A percentile compares a stretch with the other conserved stretches of the same genome.
Conservation (phyloP, 331 rosid species). For the Saraca asoca region DNA sequence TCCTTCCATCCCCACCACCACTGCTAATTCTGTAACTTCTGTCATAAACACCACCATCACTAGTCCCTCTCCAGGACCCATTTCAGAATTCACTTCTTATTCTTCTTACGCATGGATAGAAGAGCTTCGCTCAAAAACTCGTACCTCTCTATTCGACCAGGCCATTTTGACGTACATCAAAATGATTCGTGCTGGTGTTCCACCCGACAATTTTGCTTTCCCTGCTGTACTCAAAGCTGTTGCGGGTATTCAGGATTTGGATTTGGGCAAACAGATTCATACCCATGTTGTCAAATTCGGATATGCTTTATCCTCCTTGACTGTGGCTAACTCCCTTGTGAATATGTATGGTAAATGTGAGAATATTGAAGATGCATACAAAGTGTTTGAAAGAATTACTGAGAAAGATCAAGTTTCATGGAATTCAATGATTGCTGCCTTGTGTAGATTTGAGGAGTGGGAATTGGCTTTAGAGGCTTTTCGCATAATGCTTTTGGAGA, state of each 20-base stretch:
- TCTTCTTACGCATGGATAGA: constrained; percentile 61
- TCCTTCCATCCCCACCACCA: neutral
- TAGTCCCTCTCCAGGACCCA: constrained; percentile 23
- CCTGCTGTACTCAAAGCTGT: constrained; percentile 77
- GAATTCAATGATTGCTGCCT: constrained; percentile 69
- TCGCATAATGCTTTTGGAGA: constrained; percentile 55
- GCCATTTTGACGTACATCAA: constrained; percentile 63
- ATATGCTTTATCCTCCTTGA: constrained; percentile 39
- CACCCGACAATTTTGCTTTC: constrained; percentile 78
- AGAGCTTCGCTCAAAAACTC: constrained; percentile 57
- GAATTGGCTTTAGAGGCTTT: constrained; percentile 59
- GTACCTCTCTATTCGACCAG: constrained; percentile 51
- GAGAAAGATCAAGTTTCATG: constrained; percentile 74
- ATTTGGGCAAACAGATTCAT: constrained; percentile 64
- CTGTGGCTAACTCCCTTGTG: constrained; percentile 70
- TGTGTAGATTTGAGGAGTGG: constrained; percentile 72
- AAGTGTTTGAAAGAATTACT: constrained; percentile 58
- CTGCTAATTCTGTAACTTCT: neutral
- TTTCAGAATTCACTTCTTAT: constrained; percentile 21
- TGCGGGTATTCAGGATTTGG: constrained; percentile 56
- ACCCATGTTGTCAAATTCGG: constrained; percentile 68
- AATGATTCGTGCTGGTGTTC: constrained; percentile 44
- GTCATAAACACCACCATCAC: neutral
- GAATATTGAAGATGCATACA: constrained; percentile 47
- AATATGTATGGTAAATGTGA: constrained; percentile 76